These are phyloP conservation scores for Sugiyamaella castrensis DNA, from an alignment of 1,139 yeast genomes.

Conservation along the genomic window DNA sequence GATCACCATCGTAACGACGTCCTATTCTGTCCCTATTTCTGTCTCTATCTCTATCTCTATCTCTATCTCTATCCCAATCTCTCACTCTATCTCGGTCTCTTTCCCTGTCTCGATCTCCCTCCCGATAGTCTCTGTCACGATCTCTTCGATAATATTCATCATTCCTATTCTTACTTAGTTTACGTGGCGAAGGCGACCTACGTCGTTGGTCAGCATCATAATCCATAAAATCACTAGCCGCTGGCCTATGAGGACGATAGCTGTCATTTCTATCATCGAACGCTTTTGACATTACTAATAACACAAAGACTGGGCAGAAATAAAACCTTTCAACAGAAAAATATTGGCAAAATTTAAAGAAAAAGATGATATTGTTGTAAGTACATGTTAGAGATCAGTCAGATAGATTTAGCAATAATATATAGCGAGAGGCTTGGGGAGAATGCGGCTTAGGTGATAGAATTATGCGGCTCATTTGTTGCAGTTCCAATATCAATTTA, in stretches of 20 bases:
- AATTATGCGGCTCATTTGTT: neutral
- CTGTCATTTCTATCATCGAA: neutral
- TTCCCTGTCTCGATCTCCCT: too few species aligned
- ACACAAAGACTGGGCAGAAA: neutral
- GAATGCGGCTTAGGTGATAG: too few species aligned
- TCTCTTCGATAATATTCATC: neutral
- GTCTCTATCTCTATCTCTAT: neutral
- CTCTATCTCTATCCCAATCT: neutral
- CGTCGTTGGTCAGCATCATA: constrained; percentile 7
- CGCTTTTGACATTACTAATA: constrained; percentile 2
- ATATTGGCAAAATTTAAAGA: too few species aligned
- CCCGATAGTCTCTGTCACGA: too few species aligned
- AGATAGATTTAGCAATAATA: too few species aligned
- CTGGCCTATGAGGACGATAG: constrained; percentile 1
- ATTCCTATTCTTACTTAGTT: neutral
- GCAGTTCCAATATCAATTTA: neutral
- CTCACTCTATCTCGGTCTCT: neutral
- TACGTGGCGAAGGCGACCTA: neutral
- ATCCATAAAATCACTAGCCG: constrained; percentile 11
- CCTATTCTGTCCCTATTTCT: neutral
- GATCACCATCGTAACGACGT: neutral
- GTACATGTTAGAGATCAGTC: too few species aligned
- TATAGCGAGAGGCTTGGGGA: too few species aligned
- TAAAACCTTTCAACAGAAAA: too few species aligned
- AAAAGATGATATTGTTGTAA: too few species aligned